Evolutionary conservation across 2,329 filamentous ascomycete species (phyloP).

Genomic region (Emydomyces testavorans): DNA sequence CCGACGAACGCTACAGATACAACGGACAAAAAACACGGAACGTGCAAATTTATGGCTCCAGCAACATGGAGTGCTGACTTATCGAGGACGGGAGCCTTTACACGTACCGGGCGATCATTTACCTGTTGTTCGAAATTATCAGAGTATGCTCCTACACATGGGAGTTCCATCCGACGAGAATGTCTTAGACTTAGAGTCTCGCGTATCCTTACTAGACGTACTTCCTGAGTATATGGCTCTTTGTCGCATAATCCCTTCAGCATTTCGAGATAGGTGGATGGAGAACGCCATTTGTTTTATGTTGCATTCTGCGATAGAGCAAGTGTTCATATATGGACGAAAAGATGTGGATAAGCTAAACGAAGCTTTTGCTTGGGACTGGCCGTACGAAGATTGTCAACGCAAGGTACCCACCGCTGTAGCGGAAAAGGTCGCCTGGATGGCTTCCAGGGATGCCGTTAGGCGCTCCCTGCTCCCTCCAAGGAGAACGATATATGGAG

Average conservation of each 20-base stretch:
- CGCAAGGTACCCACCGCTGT: too few species aligned
- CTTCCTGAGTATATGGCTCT: conserved; percentile 41
- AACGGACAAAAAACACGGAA: conserved; percentile 15
- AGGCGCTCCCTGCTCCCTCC: conserved; percentile 14
- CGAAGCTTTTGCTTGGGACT: conserved; percentile 37
- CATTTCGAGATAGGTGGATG: conserved; percentile 33
- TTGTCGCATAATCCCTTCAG: conserved; percentile 29
- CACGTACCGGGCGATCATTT: not conserved
- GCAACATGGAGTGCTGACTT: not conserved
- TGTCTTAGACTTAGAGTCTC: conserved; percentile 12
- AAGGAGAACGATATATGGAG: conserved; percentile 14
- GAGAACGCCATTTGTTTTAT: conserved; percentile 39
- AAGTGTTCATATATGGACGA: conserved; percentile 33
- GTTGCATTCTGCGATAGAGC: conserved; percentile 41
- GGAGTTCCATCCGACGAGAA: conserved; percentile 21
- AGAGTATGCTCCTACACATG: conserved; percentile 21
- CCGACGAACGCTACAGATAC: conserved; percentile 25
- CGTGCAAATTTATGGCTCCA: conserved; percentile 13
- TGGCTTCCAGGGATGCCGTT: conserved; percentile 9
- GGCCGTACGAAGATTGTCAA: not conserved
- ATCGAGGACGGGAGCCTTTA: not conserved
- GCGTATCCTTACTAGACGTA: conserved; percentile 31
- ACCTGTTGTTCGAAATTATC: conserved; percentile 21
- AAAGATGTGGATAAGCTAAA: conserved; percentile 29
- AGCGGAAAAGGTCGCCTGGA: not conserved